phyloP scores from a whole-genome alignment of 2,329 filamentous ascomycete genomes.

The Penicillium sp. region DNA sequence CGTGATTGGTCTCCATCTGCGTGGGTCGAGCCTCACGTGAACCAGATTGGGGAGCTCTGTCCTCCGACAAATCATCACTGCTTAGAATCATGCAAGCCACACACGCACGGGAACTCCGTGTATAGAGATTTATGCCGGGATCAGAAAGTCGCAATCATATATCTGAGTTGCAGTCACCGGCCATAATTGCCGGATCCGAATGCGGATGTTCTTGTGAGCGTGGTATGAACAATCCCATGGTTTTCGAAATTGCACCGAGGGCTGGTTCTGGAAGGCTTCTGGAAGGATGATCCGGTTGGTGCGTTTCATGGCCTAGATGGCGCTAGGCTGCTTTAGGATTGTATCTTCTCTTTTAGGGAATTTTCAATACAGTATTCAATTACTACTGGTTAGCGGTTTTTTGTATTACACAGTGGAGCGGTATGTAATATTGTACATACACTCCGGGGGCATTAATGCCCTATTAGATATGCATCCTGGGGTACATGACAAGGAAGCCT shows the following conservation, averaged over 20 bases:
- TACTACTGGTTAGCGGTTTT: not conserved
- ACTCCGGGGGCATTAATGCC: not conserved
- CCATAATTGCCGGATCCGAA: slow-evolving; percentile 5
- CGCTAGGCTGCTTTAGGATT: slow-evolving; percentile 1
- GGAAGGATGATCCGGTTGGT: slow-evolving; percentile 22
- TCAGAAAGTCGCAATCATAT: not conserved
- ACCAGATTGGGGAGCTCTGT: slow-evolving; percentile 18
- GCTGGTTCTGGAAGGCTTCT: slow-evolving; percentile 23
- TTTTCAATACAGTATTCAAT: slow-evolving; percentile 1
- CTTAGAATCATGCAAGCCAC: slow-evolving; percentile 2
- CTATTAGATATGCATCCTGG: not conserved
- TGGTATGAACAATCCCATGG: slow-evolving; percentile 13
- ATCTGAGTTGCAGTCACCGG: not conserved
- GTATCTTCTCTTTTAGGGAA: not conserved
- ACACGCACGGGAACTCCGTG: not conserved
- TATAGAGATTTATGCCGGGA: not conserved
- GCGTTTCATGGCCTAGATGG: not conserved
- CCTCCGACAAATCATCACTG: slow-evolving; percentile 20
- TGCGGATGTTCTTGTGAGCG: slow-evolving; percentile 4
- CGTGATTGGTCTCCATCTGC: slow-evolving; percentile 12
- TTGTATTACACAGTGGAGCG: slow-evolving; percentile 13
- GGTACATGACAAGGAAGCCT: not conserved
- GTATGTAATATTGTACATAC: not conserved
- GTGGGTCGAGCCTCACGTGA: slow-evolving; percentile 17
- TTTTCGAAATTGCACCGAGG: slow-evolving; percentile 7